Evolutionary conservation across 2,329 filamentous ascomycete genomes (phyloP).

Genomic region (Rhinocladiella similis): DNA sequence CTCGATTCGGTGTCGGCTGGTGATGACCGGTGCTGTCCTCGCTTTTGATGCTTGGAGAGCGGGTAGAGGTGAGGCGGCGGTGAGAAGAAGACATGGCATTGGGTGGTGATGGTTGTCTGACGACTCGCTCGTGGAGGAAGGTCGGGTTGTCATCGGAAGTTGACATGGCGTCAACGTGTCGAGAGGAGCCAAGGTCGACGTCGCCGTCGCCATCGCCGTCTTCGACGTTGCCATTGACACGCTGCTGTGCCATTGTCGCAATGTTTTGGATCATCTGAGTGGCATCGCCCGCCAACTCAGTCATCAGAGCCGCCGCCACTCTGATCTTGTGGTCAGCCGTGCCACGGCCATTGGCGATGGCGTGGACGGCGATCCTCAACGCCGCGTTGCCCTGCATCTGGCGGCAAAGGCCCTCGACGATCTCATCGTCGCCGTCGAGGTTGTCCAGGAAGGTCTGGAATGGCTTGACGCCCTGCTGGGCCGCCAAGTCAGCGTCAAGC

Average conservation of each 20-base stretch:
- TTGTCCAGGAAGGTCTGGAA: conserved; percentile 7
- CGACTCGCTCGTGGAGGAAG: neutral
- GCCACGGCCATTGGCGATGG: conserved; percentile 8
- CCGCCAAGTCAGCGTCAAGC: conserved; percentile 3
- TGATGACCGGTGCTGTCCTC: neutral
- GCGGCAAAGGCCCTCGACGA: conserved; percentile 18
- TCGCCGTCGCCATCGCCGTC: neutral
- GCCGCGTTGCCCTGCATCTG: conserved; percentile 3
- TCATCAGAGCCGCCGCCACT: conserved; percentile 13
- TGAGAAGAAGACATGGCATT: neutral
- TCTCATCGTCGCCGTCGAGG: conserved; percentile 6
- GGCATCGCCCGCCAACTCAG: conserved; percentile 17
- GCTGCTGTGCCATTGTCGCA: conserved; percentile 9
- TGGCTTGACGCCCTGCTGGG: conserved; percentile 4
- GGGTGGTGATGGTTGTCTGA: neutral
- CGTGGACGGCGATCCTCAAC: conserved; percentile 15
- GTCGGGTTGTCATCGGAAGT: neutral
- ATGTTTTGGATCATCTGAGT: conserved; percentile 11
- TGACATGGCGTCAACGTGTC: neutral
- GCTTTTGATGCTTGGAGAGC: conserved; percentile 12
- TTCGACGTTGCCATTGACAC: neutral
- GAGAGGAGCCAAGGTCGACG: neutral
- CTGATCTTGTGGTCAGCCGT: conserved; percentile 5
- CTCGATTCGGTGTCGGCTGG: neutral
- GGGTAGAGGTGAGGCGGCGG: neutral